Evolutionary conservation across 371 early-diverging fungal genomes (phyloP).

Genomic region (Dichotomocladium elegans): DNA sequence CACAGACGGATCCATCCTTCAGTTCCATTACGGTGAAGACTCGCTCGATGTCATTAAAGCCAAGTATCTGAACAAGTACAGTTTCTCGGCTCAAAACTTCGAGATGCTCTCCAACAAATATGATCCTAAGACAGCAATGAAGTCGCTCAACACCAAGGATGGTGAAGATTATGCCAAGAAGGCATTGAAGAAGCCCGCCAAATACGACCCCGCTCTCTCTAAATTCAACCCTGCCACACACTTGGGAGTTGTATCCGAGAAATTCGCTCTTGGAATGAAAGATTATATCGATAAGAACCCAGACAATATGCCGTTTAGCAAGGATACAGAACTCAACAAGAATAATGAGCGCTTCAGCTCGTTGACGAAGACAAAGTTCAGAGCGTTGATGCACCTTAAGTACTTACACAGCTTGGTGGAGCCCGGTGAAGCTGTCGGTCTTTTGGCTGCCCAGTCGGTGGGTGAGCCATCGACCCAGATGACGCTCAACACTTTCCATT

Average conservation of each 20-base stretch:
- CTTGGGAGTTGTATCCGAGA: constrained; percentile 90
- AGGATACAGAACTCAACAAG: constrained; percentile 44
- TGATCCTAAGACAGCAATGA: constrained; percentile 69
- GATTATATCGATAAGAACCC: constrained; percentile 72
- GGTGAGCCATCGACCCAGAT: constrained; percentile 99
- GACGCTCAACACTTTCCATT: constrained; percentile 99
- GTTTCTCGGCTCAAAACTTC: constrained; percentile 93
- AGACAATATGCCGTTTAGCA: constrained; percentile 53
- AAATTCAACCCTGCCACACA: constrained; percentile 78
- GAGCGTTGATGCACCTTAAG: constrained; percentile 88
- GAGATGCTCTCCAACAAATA: constrained; percentile 77
- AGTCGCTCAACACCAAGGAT: constrained; percentile 69
- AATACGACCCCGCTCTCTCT: constrained; percentile 79
- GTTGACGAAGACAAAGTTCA: constrained; percentile 71
- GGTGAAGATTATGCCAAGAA: constrained; percentile 81
- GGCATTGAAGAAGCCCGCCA: constrained; percentile 71
- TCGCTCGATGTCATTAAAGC: constrained; percentile 97
- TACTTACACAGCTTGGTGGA: constrained; percentile 93
- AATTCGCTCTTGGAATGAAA: constrained; percentile 68
- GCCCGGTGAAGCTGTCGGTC: constrained; percentile 98
- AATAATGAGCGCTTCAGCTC: constrained; percentile 53
- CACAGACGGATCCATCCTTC: constrained; percentile 91
- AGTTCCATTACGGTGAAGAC: constrained; percentile 99
- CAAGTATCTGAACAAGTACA: constrained; percentile 85
- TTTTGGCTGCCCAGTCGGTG: constrained; percentile 98